Evolutionary conservation across 1,139 yeast genomes (phyloP), one percentile per base, ranked within the genome.

Genomic region (Magnusiomyces suaveolens): DNA sequence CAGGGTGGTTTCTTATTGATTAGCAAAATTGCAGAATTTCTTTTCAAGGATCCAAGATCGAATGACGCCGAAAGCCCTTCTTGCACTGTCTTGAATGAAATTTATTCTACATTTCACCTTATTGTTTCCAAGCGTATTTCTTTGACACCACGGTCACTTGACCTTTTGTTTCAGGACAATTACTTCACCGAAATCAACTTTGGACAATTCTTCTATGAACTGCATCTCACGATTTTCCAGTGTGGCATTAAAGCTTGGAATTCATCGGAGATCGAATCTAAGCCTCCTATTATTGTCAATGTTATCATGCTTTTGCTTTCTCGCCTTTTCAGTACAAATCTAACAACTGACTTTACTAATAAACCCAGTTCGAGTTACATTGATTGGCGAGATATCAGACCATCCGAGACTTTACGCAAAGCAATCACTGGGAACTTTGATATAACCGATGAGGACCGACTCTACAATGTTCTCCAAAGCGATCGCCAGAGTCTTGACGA

Each of bases 381-480:
- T 41, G 58, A 62, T 20, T 74, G 80, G 70, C 69, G 71, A 46
- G 73, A 75, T 46, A 79, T 81, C 2, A 66, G 75, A 3, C 83
- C 83, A 12, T 77, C 86, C 0, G 70, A 72, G n/a, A 72, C 72
- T 10, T 78, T 80, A 60, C 66, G 78, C 8, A 72, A 75, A 3
- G 80, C 77, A 58, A 67, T 83, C 51, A 65, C 66, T 10, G 65
- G 68, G 0, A 61, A 75, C n/a, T 86, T 85, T 1, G 60, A 80
- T 52, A 48, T 72, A 0, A 61, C 65, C 0, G 72, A 82, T 0
- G 61, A 69, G 2, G 74, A 52, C n/a, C 60, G 60, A 2, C 54
- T 65, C 52, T 26, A 48, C 3, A 56, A 56, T 4, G 25, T 52
- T 16, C 43, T 43, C 8, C 64, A 65, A 10, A 26, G n/a, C 14